Evolutionary conservation across 192 early-diverging fungal genomes (phyloP), one percentile per base, ranked within the genome.

Genomic region (Entrophospora sp.): DNA sequence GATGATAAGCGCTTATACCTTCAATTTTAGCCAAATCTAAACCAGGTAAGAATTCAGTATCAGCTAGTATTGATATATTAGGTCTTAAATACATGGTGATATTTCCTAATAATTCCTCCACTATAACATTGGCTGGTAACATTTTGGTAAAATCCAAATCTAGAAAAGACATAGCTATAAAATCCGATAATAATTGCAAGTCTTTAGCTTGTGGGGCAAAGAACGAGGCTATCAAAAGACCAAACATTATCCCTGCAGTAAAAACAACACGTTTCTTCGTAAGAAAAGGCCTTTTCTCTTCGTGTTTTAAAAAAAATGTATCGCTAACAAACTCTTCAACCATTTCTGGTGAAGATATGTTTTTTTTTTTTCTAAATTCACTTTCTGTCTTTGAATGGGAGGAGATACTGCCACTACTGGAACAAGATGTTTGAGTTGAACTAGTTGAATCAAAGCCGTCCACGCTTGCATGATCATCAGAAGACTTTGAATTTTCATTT

Each of bases 31-130:
- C 55, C 16, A 73, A 67, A 16, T 67, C 64, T 48, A 75, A 55
- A 16, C 73, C 81, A 0, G 81, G 81, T 48, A 76, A 71, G 52
- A 83, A 83, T 38, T 74, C 68, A n/a, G 75, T 72, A n/a, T 83
- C 81, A 36, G 64, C 75, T 13, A 73, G 48, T 18, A 57, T 16
- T 22, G 32, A 22, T 27, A 75, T 64, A 48, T 71, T 71, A 0
- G 78, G 75, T 24, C 64, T 77, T 42, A 82, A 71, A 45, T 81
- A 81, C 48, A 70, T 69, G 6, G 84, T 81, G 16, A 90, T 71
- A 67, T 90, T 86, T n/a, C 75, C 76, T 44, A 88, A 71, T 53
- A 90, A 75, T 40, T 90, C 88, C 43, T 90, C 88, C 0, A 86
- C 77, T 13, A 84, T 67, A 67, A 86, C 78, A 49, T 81, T 80